Base-by-base conservation (phyloP, 202 grass and related monocot species). In the Panicum hallii region DNA sequence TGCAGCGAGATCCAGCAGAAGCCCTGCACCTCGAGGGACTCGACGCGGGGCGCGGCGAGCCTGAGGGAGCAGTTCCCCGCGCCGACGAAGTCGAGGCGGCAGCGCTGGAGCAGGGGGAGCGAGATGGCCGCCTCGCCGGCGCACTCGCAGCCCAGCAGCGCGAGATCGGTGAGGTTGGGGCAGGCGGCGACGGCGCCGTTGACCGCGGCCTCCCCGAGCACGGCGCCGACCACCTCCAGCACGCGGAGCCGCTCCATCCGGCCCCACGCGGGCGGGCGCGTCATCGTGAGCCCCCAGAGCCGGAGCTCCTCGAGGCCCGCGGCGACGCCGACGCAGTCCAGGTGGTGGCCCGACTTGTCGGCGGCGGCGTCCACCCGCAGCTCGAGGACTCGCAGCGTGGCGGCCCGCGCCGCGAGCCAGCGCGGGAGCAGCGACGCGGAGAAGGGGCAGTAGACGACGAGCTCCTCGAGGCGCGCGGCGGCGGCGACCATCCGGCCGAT, bases 371-470 rank as follows among this genome's bases (percentile, higher is more conserved):
- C 93, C 42, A 98, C 86, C n/a, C 96, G 85, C n/a, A 98, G 89
- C 86, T 98, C 96, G 67, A 98, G 88, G 12, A 89, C 52, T 14
- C 93, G 91, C 54, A 98, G 90, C 50, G 91, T 85, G 12, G 79
- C 47, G 55, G 83, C 70, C 5, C 88, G 84, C 65, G 65, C 75
- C 3, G 83, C 76, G 44, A 98, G 58, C 93, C 91, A 95, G 63
- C 46, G 55, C 4, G 78, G 87, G 0, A 98, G 93, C 11, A 14
- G 74, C 0, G 89, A 11, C 7, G 86, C 36, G 52, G 91, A 89
- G 88, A 98, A 98, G 53, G 95, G 93, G 78, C 95, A 95, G 83
- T 98, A 98, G 20, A 98, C 76, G 58, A 95, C 91, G 26, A 98
- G 93, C 85, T 95, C 87, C 88, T 95, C 77, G 19, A 98, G 87